Percentiles rank a stretch among this genome's conserved stretches.
phyloP scores from a whole-genome alignment of 2,329 filamentous ascomycete genomes.

The Aspergillus neoniger region DNA sequence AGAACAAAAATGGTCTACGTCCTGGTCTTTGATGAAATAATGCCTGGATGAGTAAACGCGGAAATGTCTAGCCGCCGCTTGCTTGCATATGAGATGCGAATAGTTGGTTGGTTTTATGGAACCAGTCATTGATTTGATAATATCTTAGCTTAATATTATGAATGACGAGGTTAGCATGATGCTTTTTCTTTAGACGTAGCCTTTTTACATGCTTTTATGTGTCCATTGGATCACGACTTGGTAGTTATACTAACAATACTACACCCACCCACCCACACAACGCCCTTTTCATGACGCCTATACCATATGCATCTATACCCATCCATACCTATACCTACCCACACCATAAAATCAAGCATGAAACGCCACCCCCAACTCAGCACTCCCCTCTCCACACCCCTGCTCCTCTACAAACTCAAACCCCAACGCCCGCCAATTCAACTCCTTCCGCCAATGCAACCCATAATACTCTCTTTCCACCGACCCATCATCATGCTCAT shows the following conservation, averaged over 20 bases:
- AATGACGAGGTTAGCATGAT: neutral
- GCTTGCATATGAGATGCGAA: neutral
- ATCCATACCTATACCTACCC: neutral
- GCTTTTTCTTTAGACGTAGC: neutral
- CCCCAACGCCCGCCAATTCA: slow-evolving; percentile 53
- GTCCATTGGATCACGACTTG: too few species aligned
- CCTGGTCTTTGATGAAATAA: slow-evolving; percentile 5
- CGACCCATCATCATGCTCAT: neutral
- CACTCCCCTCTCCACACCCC: neutral
- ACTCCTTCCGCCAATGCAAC: slow-evolving; percentile 63
- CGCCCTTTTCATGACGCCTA: neutral
- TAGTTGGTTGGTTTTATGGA: neutral
- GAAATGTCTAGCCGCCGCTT: neutral
- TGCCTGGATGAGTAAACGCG: slow-evolving; percentile 2
- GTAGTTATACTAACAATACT: neutral
- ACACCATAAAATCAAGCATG: slow-evolving; percentile 20
- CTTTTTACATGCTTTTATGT: too few species aligned
- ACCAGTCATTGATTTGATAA: neutral
- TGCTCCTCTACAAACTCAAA: slow-evolving; percentile 47
- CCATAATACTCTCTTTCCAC: slow-evolving; percentile 52
- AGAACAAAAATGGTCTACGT: neutral
- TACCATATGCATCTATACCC: neutral
- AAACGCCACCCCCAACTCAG: slow-evolving; percentile 20
- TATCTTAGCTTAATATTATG: slow-evolving; percentile 1
- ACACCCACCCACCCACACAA: neutral